Base-by-base conservation (phyloP, 176 grass and related monocot genomes). In the Microstegium vimineum region DNA sequence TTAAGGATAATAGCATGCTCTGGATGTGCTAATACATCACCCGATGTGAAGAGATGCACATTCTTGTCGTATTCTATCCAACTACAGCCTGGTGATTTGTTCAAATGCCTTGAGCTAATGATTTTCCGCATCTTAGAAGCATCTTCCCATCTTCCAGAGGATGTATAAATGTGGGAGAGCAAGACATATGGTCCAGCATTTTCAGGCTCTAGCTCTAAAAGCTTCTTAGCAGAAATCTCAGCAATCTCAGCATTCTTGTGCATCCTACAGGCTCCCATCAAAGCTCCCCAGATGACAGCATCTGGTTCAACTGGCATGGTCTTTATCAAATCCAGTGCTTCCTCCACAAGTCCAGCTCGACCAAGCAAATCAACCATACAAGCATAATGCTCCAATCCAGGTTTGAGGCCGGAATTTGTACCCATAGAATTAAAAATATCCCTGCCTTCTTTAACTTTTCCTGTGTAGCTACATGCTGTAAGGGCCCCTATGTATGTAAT, bases 291-390 rank as follows among this genome's bases (percentile, higher is more conserved):
- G 77, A 94, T 82, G 54, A 94, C 85, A 89, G 89, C 89, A 70
- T 94, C 92, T 17, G 87, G 78, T 80, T 94, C 82, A 66, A 85
- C 18, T 28, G 84, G 74, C 87, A 94, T 94, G 11, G 78, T 87
- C 36, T 73, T 83, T 64, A 91, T 92, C 84, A 94, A 73, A 85
- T 87, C 75, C 69, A 91, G 64, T 69, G 92, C 92, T 90, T 94
- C 89, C 8, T 87, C 74, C 23, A 91, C 64, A 65, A 62, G 64
- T 66, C 92, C 89, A 76, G 87, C 84, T 67, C 87, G 92, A 69
- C 92, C 89, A 87, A 94, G 87, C 77, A 91, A 84, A 87, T 94
- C 92, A 74, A 91, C 89, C 92, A 94, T 90, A 56, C 89, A 90
- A 80, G 89, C 76, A 87, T 94, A 94, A 70, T 91, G 92, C 75